Percentiles rank a stretch among this genome's conserved stretches.
These are phyloP conservation scores for Escovopsis sp. DNA, from an alignment of 2,329 filamentous ascomycete genomes.

Conservation along the genomic window DNA sequence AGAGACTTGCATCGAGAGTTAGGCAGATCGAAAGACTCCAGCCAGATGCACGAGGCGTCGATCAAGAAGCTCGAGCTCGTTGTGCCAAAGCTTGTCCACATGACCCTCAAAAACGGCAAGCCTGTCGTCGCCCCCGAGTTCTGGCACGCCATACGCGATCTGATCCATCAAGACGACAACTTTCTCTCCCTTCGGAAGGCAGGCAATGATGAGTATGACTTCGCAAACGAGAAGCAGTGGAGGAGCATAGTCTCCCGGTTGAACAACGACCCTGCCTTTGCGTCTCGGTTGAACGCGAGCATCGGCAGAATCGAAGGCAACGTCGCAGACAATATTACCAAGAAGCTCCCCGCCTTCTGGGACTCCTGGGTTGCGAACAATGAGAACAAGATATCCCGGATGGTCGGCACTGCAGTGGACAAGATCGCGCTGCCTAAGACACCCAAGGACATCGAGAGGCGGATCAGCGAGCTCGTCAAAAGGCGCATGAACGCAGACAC, in stretches of 20 bases:
- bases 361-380: conserved; percentile 38
- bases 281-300: conserved; percentile 13
- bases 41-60: conserved; percentile 21
- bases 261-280: conserved; percentile 18
- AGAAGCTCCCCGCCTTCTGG: conserved; percentile 29
- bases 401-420: conserved; percentile 17
- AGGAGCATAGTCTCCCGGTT: conserved; percentile 28
- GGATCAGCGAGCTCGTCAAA: conserved; percentile 22
- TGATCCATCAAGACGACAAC: conserved; percentile 33
- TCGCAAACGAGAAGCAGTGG: conserved; percentile 33
- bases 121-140: conserved; percentile 44
- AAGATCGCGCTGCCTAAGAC: conserved; percentile 20
- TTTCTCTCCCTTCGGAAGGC: conserved; percentile 32
- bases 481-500: conserved; percentile 21
- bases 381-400: conserved; percentile 21
- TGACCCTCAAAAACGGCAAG: conserved; percentile 37
- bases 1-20: conserved; percentile 11
- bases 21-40: conserved; percentile 13
- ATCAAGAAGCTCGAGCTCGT: conserved; percentile 30
- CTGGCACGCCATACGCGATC: conserved; percentile 46
- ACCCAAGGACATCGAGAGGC: conserved; percentile 19
- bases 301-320: conserved; percentile 13
- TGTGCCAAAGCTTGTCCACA: conserved; percentile 42
- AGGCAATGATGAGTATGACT: conserved; percentile 18
- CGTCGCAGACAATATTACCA: conserved; percentile 15